Evolutionary conservation across 805 yeast genomes (phyloP).

Genomic region (Cyberlindnera nakhonratchasimensis): DNA sequence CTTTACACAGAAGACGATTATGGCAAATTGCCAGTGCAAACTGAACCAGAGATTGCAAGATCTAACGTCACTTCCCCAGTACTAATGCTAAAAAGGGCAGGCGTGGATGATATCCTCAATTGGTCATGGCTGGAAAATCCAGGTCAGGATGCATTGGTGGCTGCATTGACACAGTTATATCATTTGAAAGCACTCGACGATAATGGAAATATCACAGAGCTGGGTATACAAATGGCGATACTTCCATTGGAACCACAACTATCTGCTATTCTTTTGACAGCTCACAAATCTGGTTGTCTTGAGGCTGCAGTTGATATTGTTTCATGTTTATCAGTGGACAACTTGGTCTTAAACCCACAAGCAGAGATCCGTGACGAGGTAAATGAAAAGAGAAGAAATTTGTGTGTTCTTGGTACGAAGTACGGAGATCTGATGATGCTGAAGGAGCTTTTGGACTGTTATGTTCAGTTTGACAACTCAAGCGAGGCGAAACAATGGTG

Average conservation of each 20-base stretch:
- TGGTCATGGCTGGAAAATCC: constrained; percentile 97
- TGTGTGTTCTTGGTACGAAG: constrained; percentile 65
- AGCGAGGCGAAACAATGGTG: constrained; percentile 80
- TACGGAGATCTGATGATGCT: constrained; percentile 83
- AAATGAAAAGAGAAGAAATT: constrained; percentile 65
- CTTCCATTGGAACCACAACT: constrained; percentile 91
- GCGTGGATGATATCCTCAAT: constrained; percentile 75
- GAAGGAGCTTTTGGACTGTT: constrained; percentile 70
- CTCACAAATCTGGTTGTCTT: constrained; percentile 51
- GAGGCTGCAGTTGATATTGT: constrained; percentile 80
- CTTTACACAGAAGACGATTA: constrained; percentile 76
- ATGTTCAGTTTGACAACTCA: constrained; percentile 39
- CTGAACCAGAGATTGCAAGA: constrained; percentile 90
- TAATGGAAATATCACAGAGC: constrained; percentile 66
- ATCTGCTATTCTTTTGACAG: constrained; percentile 77
- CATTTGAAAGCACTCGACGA: constrained; percentile 77
- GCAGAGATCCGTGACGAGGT: constrained; percentile 82
- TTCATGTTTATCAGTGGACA: constrained; percentile 90
- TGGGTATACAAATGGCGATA: constrained; percentile 85
- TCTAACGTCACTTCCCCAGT: constrained; percentile 84
- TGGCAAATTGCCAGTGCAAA: constrained; percentile 60
- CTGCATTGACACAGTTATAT: constrained; percentile 77
- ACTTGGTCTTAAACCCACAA: constrained; percentile 73
- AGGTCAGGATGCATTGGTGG: constrained; percentile 66
- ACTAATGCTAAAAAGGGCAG: constrained; percentile 75